Conservation (phyloP, 805 yeast species). For the Candida cerambycidarum region DNA sequence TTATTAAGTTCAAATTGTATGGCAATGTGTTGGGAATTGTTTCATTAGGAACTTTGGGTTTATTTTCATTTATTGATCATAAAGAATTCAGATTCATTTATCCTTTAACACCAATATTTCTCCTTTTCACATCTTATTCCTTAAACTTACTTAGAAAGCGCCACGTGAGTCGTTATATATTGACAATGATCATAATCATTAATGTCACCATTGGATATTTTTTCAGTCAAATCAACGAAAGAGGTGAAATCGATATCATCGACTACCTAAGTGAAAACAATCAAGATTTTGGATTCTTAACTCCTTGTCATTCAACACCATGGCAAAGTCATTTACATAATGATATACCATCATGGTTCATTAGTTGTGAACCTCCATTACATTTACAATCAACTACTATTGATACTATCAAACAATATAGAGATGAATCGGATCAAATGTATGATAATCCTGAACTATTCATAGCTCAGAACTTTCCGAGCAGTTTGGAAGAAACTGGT, state of each 20-base stretch:
- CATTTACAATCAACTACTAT: conserved; percentile 25
- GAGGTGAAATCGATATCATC: conserved; percentile 77
- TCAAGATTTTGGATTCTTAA: conserved; percentile 70
- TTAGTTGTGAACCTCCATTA: conserved; percentile 91
- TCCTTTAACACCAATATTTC: conserved; percentile 76
- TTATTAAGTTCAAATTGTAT: conserved; percentile 14
- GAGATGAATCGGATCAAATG: conserved; percentile 86
- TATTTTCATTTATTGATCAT: conserved; percentile 71
- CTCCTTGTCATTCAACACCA: conserved; percentile 98
- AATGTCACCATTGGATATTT: conserved; percentile 36
- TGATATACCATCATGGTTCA: conserved; percentile 55
- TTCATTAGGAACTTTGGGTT: conserved; percentile 44
- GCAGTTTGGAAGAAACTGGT: not conserved
- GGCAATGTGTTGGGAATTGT: conserved; percentile 20
- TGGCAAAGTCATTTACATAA: conserved; percentile 84
- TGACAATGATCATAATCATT: not conserved
- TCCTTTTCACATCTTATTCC: conserved; percentile 50
- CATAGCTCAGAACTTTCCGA: conserved; percentile 53
- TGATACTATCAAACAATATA: conserved; percentile 44
- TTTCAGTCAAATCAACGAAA: conserved; percentile 72
- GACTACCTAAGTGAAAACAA: conserved; percentile 45
- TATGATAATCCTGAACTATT: conserved; percentile 66
- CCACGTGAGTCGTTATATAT: not conserved
- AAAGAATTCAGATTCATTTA: conserved; percentile 90
- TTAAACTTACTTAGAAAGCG: conserved; percentile 8